These are phyloP conservation scores for Pseudonitzschia pungens DNA, from an alignment of 108 stramenopile genomes.

Conservation along the genomic window DNA sequence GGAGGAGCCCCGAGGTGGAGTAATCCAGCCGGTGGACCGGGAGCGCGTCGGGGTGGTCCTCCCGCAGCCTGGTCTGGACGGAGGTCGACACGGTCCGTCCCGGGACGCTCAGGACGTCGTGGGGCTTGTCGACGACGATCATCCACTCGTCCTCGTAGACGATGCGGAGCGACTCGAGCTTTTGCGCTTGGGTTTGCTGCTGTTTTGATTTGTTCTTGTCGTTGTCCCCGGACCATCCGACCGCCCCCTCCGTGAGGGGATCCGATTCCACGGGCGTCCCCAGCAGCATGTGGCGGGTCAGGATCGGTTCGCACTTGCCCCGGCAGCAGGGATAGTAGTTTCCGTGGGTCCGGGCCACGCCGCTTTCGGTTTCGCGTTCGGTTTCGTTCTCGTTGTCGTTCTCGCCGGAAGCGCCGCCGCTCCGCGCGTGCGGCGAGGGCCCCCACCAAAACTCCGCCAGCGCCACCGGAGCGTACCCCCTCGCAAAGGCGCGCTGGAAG, in stretches of 20 bases:
- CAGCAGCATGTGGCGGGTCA: conserved; percentile 19
- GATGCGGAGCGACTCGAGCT: background rate
- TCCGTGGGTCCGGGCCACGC: conserved; percentile 20
- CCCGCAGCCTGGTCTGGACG: conserved; percentile 6
- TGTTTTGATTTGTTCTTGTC: too few species aligned
- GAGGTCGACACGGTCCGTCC: conserved; percentile 23
- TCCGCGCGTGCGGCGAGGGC: background rate
- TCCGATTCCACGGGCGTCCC: conserved; percentile 21
- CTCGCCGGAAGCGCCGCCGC: background rate
- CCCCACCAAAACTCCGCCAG: conserved; percentile 35
- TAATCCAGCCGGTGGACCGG: conserved; percentile 33
- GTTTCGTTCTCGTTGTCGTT: background rate
- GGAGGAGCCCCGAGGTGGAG: conserved; percentile 20
- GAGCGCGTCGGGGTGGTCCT: conserved; percentile 19
- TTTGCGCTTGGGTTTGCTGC: too few species aligned
- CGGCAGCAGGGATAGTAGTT: conserved; percentile 34
- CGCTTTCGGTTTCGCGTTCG: background rate
- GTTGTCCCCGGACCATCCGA: background rate
- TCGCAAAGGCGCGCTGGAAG: conserved; percentile 24
- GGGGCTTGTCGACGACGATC: conserved; percentile 26
- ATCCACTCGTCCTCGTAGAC: conserved; percentile 28
- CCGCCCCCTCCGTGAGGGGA: conserved; percentile 14
- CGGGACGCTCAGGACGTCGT: conserved; percentile 26
- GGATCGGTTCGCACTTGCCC: conserved; percentile 28
- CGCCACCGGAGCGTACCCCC: conserved; percentile 23